A percentile compares a stretch with the other conserved stretches of the same genome.
phyloP scores from a whole-genome alignment of 257 asterid genomes.

The Gentiana straminea region DNA sequence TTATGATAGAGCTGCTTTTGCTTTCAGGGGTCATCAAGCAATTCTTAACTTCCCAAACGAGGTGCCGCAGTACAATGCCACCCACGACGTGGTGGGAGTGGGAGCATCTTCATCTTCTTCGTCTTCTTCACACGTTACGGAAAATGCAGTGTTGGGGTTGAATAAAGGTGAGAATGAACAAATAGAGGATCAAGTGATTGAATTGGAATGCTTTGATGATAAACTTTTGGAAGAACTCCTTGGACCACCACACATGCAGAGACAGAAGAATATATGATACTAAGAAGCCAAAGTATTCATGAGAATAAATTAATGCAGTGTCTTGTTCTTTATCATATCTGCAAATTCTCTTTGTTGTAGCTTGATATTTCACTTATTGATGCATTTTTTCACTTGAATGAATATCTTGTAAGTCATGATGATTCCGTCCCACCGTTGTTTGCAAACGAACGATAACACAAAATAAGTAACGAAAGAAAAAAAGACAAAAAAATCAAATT shows the following conservation, averaged over 20 bases:
- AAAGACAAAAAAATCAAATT: no score
- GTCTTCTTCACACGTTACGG: neutral
- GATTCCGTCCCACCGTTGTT: no score
- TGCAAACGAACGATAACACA: no score
- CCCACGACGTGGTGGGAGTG: constrained; percentile 2
- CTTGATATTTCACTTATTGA: neutral
- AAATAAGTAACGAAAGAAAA: no score
- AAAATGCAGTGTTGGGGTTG: constrained; percentile 4
- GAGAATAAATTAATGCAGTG: no score
- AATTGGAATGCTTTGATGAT: constrained; percentile 60
- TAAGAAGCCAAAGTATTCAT: constrained; percentile 14
- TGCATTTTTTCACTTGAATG: neutral
- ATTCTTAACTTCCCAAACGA: constrained; percentile 76
- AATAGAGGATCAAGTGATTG: constrained; percentile 26
- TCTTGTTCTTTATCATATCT: neutral
- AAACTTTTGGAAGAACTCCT: constrained; percentile 73
- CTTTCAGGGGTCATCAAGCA: constrained; percentile 76
- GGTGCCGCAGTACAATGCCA: constrained; percentile 26
- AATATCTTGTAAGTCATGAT: no score
- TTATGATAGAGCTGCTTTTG: constrained; percentile 72
- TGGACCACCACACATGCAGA: constrained; percentile 19
- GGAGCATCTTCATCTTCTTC: constrained; percentile 9
- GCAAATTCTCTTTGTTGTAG: no score
- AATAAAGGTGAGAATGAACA: constrained; percentile 13
- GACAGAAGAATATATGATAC: constrained; percentile 1